Evolutionary conservation across 2,329 filamentous ascomycete species (phyloP).

Genomic region (Epichloe baconii): DNA sequence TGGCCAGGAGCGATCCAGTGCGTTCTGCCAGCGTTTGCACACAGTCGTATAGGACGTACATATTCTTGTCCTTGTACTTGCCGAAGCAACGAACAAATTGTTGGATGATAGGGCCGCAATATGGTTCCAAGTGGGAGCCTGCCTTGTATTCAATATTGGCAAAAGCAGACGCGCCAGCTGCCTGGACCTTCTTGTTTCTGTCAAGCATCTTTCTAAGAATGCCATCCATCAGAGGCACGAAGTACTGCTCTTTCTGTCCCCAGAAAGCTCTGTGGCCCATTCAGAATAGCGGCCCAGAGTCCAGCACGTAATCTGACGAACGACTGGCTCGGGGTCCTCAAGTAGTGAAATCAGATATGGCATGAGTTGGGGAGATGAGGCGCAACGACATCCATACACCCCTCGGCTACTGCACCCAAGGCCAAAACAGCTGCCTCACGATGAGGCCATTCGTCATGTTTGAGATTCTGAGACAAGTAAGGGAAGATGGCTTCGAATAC

Average conservation of each 20-base stretch:
- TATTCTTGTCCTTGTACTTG: conserved; percentile 97
- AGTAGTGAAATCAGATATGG: conserved; percentile 82
- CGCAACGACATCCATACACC: conserved; percentile 78
- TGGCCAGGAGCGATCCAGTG: conserved; percentile 69
- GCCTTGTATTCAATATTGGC: conserved; percentile 93
- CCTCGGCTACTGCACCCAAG: conserved; percentile 86
- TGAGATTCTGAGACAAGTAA: conserved; percentile 81
- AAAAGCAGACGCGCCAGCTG: conserved; percentile 90
- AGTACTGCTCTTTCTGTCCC: conserved; percentile 63
- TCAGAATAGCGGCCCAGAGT: conserved; percentile 84
- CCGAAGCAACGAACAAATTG: conserved; percentile 88
- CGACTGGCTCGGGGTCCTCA: conserved; percentile 74
- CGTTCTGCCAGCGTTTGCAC: conserved; percentile 93
- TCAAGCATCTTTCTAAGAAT: conserved; percentile 92
- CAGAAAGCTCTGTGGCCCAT: conserved; percentile 71
- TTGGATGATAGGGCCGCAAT: conserved; percentile 77
- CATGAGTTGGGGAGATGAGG: conserved; percentile 81
- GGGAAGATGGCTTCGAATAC: conserved; percentile 89
- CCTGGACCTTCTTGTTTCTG: conserved; percentile 94
- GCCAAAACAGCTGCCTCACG: conserved; percentile 90
- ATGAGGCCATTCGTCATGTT: conserved; percentile 79
- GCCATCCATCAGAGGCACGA: conserved; percentile 94
- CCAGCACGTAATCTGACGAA: conserved; percentile 96
- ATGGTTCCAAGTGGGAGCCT: conserved; percentile 65
- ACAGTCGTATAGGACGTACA: conserved; percentile 97